A percentile compares a stretch with the other conserved stretches of the same genome.
These are phyloP conservation scores for Rhodotorula babjevae DNA, from an alignment of 768 basidiomycete genomes.

Conservation along the genomic window DNA sequence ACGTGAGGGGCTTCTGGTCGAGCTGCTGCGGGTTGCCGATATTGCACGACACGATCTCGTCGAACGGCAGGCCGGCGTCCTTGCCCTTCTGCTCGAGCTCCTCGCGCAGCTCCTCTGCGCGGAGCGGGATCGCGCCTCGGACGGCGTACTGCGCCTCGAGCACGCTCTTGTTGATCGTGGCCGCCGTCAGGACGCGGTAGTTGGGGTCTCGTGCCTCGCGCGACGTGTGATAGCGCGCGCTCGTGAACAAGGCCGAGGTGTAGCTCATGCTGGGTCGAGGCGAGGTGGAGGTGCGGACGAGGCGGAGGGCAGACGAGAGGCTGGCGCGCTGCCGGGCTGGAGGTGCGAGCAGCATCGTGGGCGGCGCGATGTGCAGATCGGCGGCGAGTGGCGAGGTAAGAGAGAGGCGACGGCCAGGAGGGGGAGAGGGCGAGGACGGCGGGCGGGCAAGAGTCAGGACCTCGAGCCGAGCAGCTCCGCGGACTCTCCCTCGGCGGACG, in stretches of 20 bases:
- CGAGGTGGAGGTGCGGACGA: no score
- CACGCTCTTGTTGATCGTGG: conserved; percentile 69
- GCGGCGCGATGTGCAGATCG: no score
- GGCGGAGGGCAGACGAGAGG: no score
- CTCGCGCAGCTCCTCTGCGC: conserved; percentile 75
- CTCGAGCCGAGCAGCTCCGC: no score
- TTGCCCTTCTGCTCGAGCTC: conserved; percentile 56
- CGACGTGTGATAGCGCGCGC: conserved; percentile 7
- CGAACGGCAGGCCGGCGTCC: conserved; percentile 65
- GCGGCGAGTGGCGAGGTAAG: no score
- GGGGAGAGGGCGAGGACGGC: no score
- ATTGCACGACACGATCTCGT: conserved; percentile 84
- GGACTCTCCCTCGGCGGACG: no score
- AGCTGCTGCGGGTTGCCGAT: conserved; percentile 98
- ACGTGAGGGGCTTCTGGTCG: conserved; percentile 88
- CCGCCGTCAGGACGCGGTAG: conserved; percentile 19
- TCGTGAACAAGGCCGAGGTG: conserved; percentile 14
- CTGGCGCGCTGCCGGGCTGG: no score
- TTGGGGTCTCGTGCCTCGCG: conserved; percentile 13
- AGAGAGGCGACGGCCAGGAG: no score
- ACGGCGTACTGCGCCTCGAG: conserved; percentile 92
- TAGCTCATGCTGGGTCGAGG: conserved; percentile 1
- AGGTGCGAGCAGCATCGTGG: no score
- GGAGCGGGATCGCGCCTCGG: conserved; percentile 91
- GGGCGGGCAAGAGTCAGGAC: no score